Evolutionary conservation across 2,329 filamentous ascomycete genomes (phyloP).

Genomic region (Aspergillus sp.): DNA sequence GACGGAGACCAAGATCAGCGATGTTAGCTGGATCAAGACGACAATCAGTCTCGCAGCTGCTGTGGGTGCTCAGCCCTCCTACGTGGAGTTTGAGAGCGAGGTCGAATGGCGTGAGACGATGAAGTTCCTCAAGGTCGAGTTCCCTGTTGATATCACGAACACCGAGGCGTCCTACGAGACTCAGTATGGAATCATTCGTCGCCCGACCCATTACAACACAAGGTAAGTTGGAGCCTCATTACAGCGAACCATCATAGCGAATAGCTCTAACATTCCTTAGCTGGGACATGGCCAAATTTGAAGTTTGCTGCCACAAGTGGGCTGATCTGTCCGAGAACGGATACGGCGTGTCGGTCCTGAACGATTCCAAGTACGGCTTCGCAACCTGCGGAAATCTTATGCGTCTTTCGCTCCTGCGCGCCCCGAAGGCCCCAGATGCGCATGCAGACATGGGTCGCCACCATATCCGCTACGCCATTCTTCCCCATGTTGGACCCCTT

Average conservation of each 20-base stretch:
- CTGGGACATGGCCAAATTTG: conserved; percentile 98
- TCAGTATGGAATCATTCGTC: conserved; percentile 81
- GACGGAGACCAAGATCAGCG: conserved; percentile 83
- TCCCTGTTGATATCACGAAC: conserved; percentile 86
- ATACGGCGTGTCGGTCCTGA: conserved; percentile 89
- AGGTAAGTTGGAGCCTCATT: conserved; percentile 44
- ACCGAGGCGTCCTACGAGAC: conserved; percentile 94
- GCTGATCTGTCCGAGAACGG: conserved; percentile 84
- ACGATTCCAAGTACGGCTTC: conserved; percentile 95
- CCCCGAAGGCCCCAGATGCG: conserved; percentile 88
- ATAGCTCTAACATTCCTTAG: conserved; percentile 28
- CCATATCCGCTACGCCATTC: conserved; percentile 82
- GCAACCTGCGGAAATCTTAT: conserved; percentile 85
- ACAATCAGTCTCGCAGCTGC: conserved; percentile 76
- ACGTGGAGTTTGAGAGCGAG: conserved; percentile 75
- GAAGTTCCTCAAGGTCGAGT: conserved; percentile 98
- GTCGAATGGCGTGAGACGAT: conserved; percentile 97
- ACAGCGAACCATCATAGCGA: conserved; percentile 1
- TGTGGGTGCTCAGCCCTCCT: conserved; percentile 62
- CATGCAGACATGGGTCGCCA: conserved; percentile 93
- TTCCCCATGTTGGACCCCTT: conserved; percentile 75
- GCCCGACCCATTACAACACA: conserved; percentile 97
- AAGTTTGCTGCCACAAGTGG: conserved; percentile 94
- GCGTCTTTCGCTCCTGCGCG: conserved; percentile 80
- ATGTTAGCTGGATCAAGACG: conserved; percentile 80